Percentiles rank a stretch among this genome's conserved stretches.
Conservation (phyloP, 306 rosid species). For the Gastrolobium villosum region DNA sequence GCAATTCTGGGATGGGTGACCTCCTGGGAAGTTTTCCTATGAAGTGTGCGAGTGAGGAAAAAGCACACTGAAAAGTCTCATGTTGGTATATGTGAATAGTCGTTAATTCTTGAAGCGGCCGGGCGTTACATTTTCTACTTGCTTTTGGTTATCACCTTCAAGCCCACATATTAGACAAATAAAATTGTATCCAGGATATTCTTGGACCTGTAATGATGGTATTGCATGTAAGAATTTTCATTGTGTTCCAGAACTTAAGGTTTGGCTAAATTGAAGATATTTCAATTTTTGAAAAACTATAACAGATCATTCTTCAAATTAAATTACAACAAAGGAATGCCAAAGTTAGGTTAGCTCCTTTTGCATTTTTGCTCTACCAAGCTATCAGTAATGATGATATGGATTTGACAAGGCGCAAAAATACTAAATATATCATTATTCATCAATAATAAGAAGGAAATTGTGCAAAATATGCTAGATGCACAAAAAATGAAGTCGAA, state of each 20-base stretch:
- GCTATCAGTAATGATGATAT: conserved; percentile 20
- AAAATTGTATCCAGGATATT: conserved; percentile 83
- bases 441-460: conserved; percentile 8
- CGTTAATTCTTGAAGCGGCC: no score
- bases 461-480: conserved; percentile 35
- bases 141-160: conserved; percentile 87
- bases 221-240: conserved; percentile 42
- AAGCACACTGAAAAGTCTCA: no score
- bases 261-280: conserved; percentile 15
- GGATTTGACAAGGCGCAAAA: conserved; percentile 20
- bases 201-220: conserved; percentile 73
- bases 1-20: no score
- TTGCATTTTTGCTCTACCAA: conserved; percentile 23
- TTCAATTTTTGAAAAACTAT: conserved; percentile 1
- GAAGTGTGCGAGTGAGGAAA: no score
- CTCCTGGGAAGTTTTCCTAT: no score
- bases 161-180: conserved; percentile 79
- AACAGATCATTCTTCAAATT: conserved; percentile 41
- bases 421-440: conserved; percentile 11
- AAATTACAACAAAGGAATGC: conserved; percentile 8
- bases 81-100: no score
- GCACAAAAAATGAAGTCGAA: conserved; percentile 20
- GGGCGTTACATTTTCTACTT: conserved; percentile 86
- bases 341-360: conserved; percentile 31
- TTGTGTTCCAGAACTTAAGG: conserved; percentile 29